Conservation (phyloP, 2,329 filamentous ascomycete genomes). For the Colletotrichum orchidophilum region DNA sequence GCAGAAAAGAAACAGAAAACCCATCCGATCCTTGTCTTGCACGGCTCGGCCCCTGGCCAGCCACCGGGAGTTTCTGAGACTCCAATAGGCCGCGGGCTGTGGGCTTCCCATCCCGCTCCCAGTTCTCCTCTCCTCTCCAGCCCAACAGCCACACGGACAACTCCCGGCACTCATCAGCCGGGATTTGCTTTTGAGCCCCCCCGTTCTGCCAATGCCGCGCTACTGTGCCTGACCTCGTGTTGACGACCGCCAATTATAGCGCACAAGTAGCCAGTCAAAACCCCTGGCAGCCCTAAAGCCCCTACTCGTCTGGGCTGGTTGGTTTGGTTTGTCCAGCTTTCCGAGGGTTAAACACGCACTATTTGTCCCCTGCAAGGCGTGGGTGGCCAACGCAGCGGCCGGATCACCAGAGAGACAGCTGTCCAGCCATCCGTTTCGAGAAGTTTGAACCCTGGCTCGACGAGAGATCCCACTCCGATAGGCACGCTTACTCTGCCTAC, state of each 20-base stretch:
- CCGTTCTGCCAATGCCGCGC: slow-evolving; percentile 27
- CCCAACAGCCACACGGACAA: not conserved
- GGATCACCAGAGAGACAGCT: slow-evolving; percentile 21
- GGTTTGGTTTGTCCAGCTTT: not conserved
- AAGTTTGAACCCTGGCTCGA: not conserved
- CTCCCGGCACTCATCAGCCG: not conserved
- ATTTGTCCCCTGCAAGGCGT: not conserved
- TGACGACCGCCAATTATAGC: slow-evolving; percentile 28
- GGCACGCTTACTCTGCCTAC: slow-evolving; percentile 5
- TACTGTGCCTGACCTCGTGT: slow-evolving; percentile 33
- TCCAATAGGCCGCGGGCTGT: slow-evolving; percentile 19
- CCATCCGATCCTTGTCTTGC: slow-evolving; percentile 15
- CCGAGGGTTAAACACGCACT: not conserved
- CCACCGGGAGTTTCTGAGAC: slow-evolving; percentile 1
- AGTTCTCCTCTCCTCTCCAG: not conserved
- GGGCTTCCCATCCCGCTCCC: not conserved
- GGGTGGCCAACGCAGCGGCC: not conserved
- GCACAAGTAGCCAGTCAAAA: not conserved
- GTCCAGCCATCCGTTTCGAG: slow-evolving; percentile 8
- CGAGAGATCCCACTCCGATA: slow-evolving; percentile 8
- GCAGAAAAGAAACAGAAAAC: not conserved
- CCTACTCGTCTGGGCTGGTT: not conserved
- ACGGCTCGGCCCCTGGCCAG: slow-evolving; percentile 10
- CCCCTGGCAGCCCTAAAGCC: slow-evolving; percentile 11
- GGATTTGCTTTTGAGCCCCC: slow-evolving; percentile 18